These are phyloP conservation scores for Talaromyces wortmannii DNA, from an alignment of 495 filamentous ascomycete species.

Conservation along the genomic window DNA sequence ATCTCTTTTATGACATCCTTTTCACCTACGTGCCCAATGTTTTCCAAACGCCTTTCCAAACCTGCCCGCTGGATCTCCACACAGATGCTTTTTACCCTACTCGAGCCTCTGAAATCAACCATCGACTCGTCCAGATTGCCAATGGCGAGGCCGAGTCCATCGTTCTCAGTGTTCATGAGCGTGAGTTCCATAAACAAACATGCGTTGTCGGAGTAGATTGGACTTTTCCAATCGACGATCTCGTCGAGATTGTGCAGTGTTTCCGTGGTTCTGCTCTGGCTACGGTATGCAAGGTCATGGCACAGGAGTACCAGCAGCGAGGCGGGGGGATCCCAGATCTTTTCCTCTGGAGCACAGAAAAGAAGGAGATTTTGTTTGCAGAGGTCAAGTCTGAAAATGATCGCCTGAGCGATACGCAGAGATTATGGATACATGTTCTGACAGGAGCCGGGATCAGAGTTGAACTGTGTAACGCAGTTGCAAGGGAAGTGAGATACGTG, in stretches of 20 bases:
- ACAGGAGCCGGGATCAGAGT: conserved; percentile 76
- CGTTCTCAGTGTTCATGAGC: conserved; percentile 56
- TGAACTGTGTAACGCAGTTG: conserved; percentile 83
- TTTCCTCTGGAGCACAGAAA: conserved; percentile 67
- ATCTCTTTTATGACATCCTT: conserved; percentile 88
- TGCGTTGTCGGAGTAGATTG: conserved; percentile 89
- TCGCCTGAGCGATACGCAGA: conserved; percentile 89
- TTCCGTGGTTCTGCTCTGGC: conserved; percentile 76
- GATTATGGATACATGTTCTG: conserved; percentile 94
- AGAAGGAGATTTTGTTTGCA: conserved; percentile 66
- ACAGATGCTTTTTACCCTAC: conserved; percentile 90
- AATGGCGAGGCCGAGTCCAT: conserved; percentile 67
- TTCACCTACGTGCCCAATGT: conserved; percentile 95
- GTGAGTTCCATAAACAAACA: conserved; percentile 60
- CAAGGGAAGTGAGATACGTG: conserved; percentile 52
- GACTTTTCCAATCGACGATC: conserved; percentile 74
- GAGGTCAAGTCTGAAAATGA: conserved; percentile 97
- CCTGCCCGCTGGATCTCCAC: conserved; percentile 85
- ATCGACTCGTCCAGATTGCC: conserved; percentile 73
- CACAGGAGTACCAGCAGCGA: conserved; percentile 84
- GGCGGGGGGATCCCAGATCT: conserved; percentile 90
- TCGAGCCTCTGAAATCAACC: conserved; percentile 82
- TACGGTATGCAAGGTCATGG: conserved; percentile 83
- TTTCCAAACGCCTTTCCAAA: conserved; percentile 92
- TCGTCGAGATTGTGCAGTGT: conserved; percentile 73